Evolutionary conservation across 2,329 filamentous ascomycete genomes (phyloP).

Genomic region (Decorospora gaudefroyi): DNA sequence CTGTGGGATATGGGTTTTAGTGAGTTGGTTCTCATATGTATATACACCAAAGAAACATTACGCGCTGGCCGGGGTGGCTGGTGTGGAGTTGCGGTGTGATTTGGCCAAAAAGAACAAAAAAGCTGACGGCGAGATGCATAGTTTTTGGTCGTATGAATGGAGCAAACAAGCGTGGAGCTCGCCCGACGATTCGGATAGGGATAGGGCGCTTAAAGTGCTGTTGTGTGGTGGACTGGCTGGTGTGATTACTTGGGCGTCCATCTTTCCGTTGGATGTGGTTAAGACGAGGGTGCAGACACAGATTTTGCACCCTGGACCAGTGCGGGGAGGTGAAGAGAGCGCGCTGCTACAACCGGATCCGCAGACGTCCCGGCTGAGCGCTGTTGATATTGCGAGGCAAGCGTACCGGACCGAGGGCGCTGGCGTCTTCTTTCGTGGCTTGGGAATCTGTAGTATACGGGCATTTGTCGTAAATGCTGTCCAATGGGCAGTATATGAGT

Average conservation of each 20-base stretch:
- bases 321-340: constrained; percentile 22
- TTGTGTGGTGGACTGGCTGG: constrained; percentile 87
- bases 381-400: constrained; percentile 66
- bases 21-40: constrained; percentile 45
- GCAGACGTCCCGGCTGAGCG: constrained; percentile 52
- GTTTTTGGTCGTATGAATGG: constrained; percentile 88
- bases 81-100: too few species aligned
- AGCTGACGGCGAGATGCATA: constrained; percentile 34
- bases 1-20: constrained; percentile 96
- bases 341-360: constrained; percentile 25
- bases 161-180: constrained; percentile 63
- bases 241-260: constrained; percentile 82
- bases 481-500: constrained; percentile 91
- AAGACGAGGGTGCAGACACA: constrained; percentile 92
- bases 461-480: constrained; percentile 93
- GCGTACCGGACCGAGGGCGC: constrained; percentile 73
- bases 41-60: too few species aligned
- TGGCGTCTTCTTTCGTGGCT: constrained; percentile 77
- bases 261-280: constrained; percentile 89
- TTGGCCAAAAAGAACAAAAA: not conserved
- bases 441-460: constrained; percentile 79
- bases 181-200: constrained; percentile 52
- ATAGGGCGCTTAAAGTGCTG: constrained; percentile 66
- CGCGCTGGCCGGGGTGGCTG: too few species aligned
- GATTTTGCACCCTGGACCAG: constrained; percentile 24